Evolutionary conservation across 2,329 filamentous ascomycete genomes (phyloP).

Genomic region (Colletotrichum australisinense): DNA sequence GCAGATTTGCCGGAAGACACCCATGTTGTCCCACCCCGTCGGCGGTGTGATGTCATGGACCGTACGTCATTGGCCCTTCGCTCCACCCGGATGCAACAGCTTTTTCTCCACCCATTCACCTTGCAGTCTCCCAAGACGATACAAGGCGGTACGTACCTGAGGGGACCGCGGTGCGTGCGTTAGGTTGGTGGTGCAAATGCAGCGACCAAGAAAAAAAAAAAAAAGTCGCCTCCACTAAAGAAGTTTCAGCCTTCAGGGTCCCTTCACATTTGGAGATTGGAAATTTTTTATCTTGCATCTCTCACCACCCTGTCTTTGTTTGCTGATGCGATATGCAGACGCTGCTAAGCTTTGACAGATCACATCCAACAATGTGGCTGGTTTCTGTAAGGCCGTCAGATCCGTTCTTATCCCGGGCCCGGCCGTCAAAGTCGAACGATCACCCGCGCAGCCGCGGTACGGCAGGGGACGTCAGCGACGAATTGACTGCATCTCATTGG

Average conservation of each 20-base stretch:
- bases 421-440: slow-evolving; percentile 26
- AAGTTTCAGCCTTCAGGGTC: slow-evolving; percentile 33
- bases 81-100: slow-evolving; percentile 20
- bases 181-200: neutral
- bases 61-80: slow-evolving; percentile 25
- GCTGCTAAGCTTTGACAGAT: slow-evolving; percentile 1
- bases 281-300: neutral
- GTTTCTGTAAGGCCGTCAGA: slow-evolving; percentile 4
- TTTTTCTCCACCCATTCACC: neutral
- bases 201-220: neutral
- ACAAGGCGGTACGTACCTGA: neutral
- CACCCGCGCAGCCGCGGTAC: neutral
- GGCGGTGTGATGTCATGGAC: slow-evolving; percentile 34
- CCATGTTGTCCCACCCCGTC: neutral
- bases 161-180: neutral
- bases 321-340: neutral
- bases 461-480: neutral
- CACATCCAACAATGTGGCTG: neutral
- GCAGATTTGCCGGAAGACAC: slow-evolving; percentile 23
- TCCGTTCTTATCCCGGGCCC: slow-evolving; percentile 7
- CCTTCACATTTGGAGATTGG: neutral
- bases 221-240: slow-evolving; percentile 20
- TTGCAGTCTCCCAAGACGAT: neutral
- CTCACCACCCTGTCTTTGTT: neutral
- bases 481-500: neutral